Percentiles rank a stretch among this genome's conserved stretches.
These are phyloP conservation scores for Salix caprea DNA, from an alignment of 345 rosid species.

Conservation along the genomic window DNA sequence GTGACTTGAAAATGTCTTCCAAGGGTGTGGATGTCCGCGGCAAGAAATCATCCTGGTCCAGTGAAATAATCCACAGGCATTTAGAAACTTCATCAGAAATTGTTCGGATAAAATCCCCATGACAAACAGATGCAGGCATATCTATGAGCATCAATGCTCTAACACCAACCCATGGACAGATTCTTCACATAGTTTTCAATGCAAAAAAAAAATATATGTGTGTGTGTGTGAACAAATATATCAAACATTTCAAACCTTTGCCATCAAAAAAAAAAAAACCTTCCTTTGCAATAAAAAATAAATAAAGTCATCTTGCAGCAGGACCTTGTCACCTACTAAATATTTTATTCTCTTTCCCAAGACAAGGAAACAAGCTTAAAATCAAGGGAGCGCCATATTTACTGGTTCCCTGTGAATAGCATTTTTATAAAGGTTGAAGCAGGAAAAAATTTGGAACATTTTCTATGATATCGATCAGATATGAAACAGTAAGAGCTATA, in stretches of 20 bases:
- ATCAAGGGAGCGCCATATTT: not conserved
- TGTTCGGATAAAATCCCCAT: not conserved
- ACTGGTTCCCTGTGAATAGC: not conserved
- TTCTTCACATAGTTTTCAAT: not conserved
- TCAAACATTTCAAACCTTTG: slow-evolving; percentile 5
- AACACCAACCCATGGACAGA: not conserved
- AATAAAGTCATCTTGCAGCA: not conserved
- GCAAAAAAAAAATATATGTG: not conserved
- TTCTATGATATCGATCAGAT: not conserved
- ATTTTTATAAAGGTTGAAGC: not conserved
- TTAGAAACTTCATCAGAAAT: not conserved
- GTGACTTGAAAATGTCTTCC: slow-evolving; percentile 97
- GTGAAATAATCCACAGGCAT: not conserved
- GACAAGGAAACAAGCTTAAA: not conserved
- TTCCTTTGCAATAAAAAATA: no score
- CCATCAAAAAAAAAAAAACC: no score
- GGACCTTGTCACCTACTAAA: not conserved
- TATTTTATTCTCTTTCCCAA: not conserved
- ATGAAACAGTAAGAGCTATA: not conserved
- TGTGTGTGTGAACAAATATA: not conserved
- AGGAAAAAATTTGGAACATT: not conserved
- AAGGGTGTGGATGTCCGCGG: slow-evolving; percentile 91
- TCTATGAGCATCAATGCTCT: slow-evolving; percentile 9
- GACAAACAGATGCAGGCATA: not conserved
- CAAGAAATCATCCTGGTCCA: slow-evolving; percentile 86